phyloP scores from a whole-genome alignment of 805 yeast genomes.

The Lachancea dasiensis region DNA sequence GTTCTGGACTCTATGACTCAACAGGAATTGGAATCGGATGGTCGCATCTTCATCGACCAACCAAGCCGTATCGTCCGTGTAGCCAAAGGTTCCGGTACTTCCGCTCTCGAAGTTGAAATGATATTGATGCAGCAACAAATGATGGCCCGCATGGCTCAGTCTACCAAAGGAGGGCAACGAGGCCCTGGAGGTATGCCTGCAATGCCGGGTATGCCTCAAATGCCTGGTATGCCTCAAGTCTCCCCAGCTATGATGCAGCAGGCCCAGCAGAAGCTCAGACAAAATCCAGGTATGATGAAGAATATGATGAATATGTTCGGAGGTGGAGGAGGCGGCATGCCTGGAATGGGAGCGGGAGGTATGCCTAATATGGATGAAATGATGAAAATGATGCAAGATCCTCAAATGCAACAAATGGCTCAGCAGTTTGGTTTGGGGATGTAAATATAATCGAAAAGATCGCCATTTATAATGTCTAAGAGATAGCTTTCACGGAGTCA shows the following conservation, averaged over 20 bases:
- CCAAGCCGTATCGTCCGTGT: constrained; percentile 85
- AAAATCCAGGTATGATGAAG: constrained; percentile 72
- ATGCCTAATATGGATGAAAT: constrained; percentile 63
- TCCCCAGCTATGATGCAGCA: constrained; percentile 39
- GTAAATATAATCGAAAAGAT: constrained; percentile 1
- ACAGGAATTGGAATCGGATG: constrained; percentile 85
- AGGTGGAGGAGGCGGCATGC: constrained; percentile 34
- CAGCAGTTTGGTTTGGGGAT: constrained; percentile 40
- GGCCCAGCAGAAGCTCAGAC: constrained; percentile 58
- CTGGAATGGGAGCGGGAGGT: constrained; percentile 41
- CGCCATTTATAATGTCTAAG: not conserved
- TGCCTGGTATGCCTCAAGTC: constrained; percentile 45
- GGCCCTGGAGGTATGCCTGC: constrained; percentile 38
- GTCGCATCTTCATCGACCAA: constrained; percentile 67
- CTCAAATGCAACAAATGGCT: constrained; percentile 44
- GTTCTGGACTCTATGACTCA: constrained; percentile 96
- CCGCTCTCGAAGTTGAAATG: constrained; percentile 89
- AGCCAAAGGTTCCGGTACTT: constrained; percentile 91
- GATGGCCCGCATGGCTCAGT: constrained; percentile 91
- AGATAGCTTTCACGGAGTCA: no score
- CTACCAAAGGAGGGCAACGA: constrained; percentile 39
- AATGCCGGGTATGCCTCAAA: constrained; percentile 54
- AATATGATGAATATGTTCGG: constrained; percentile 69
- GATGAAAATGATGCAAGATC: constrained; percentile 54
- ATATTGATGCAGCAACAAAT: constrained; percentile 85